These are phyloP conservation scores for Uronychia binucleata DNA, from an alignment of 73 alveolate genomes.

Conservation along the genomic window DNA sequence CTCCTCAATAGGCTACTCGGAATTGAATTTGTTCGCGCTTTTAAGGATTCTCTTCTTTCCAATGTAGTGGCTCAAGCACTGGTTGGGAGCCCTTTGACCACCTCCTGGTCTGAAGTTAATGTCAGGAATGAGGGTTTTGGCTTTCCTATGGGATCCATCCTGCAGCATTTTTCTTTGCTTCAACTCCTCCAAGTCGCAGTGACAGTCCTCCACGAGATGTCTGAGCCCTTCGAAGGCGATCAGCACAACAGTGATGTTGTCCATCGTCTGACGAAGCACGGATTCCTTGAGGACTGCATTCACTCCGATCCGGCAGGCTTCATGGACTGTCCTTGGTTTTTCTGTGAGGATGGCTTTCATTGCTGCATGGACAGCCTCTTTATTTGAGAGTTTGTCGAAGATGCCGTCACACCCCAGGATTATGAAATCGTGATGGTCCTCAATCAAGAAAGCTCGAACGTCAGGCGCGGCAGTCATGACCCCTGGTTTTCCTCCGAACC, in stretches of 20 bases:
- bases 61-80: too few relatives aligned
- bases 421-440: conserved; percentile 56
- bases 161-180: not conserved
- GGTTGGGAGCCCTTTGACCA: too few relatives aligned
- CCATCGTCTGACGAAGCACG: conserved; percentile 70
- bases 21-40: too few relatives aligned
- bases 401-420: conserved; percentile 66
- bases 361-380: conserved; percentile 20
- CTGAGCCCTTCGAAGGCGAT: conserved; percentile 62
- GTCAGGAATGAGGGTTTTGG: too few relatives aligned
- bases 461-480: conserved; percentile 87
- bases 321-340: conserved; percentile 3
- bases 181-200: not conserved
- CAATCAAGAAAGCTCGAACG: conserved; percentile 47
- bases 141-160: not conserved
- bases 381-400: conserved; percentile 54
- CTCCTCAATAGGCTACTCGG: too few relatives aligned
- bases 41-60: too few relatives aligned
- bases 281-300: conserved; percentile 73
- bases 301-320: conserved; percentile 55
- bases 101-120: too few relatives aligned
- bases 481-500: conserved; percentile 84
- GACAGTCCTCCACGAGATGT: conserved; percentile 15
- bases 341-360: not conserved
- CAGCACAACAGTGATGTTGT: conserved; percentile 78